Evolutionary conservation across 129 eudicot species (phyloP), one percentile per base, ranked within the genome.

Genomic region (Ambrosia trifida): DNA sequence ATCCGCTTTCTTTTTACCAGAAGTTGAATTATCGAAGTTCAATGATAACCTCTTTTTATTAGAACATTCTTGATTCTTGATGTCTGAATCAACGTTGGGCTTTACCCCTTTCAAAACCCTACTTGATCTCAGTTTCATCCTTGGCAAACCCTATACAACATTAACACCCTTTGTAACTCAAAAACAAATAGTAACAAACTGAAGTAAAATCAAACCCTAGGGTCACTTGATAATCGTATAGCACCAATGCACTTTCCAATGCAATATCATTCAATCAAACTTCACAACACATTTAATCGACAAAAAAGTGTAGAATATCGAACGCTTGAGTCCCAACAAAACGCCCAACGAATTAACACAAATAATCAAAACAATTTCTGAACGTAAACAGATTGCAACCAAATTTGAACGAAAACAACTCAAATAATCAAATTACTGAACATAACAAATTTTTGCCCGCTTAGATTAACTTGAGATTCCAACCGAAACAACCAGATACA

Each of bases 121-220:
- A 70, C n/a, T 70, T 45, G 72, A 78, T 52, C 81, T 78, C 77
- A 70, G 45, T 70, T 70, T 53, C 81, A 78, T 70, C 56, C 51
- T 54, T 54, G 49, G 53, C 68, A 54, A 76, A 31, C 73, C 76
- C 62, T 72, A 61, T 53, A 72, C 61, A 46, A 54, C 44, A 40
- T 40, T 10, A 40, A 40, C 44, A 40, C 44, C 44, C 44, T 7
- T 7, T 40, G 10, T 40, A 40, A 35, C 50, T 35, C 64, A 8
- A 63, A 63, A 50, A n/a, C 40, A 46, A 7, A 40, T 40, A 40
- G 44, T 7, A 3, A 32, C 11, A 49, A 60, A 36, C 14, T 31
- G 36, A 38, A 38, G 52, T 38, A 70, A 53, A 2, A 75, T 66
- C 73, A 12, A 75, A 35, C 73, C 68, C 36, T 54, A 74, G 65